Evolutionary conservation across 2,329 filamentous ascomycete species (phyloP).

Genomic region (Blastomyces parvus): DNA sequence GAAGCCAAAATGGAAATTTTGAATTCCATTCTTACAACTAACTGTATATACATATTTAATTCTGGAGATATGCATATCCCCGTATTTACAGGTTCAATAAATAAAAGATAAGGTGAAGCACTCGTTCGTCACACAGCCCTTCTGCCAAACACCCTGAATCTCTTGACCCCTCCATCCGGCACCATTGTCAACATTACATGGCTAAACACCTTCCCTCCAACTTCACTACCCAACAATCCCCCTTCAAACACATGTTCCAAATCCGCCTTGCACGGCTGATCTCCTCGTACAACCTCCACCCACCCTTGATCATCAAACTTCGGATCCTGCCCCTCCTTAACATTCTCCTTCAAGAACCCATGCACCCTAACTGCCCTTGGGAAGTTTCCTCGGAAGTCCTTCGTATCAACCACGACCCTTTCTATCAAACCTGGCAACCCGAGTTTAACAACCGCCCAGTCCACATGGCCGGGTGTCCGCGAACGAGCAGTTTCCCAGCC

Average conservation of each 20-base stretch:
- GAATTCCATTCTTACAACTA: neutral
- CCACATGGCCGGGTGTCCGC: constrained; percentile 31
- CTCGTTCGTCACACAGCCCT: constrained; percentile 24
- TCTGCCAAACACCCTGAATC: constrained; percentile 66
- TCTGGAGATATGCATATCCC: neutral
- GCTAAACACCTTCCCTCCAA: constrained; percentile 64
- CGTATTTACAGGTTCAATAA: neutral
- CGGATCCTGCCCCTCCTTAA: constrained; percentile 22
- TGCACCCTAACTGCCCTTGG: constrained; percentile 34
- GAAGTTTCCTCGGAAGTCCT: constrained; percentile 39
- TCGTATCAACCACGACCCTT: constrained; percentile 36
- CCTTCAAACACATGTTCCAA: constrained; percentile 34
- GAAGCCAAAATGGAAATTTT: neutral
- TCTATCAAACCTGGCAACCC: constrained; percentile 32
- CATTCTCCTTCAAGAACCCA: constrained; percentile 17
- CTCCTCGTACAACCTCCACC: constrained; percentile 30
- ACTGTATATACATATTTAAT: neutral
- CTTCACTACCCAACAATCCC: constrained; percentile 31
- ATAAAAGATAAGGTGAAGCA: no score
- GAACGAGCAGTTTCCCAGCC: constrained; percentile 38
- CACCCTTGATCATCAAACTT: constrained; percentile 28
- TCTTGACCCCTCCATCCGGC: constrained; percentile 86
- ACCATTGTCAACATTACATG: constrained; percentile 89
- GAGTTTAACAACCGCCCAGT: constrained; percentile 35
- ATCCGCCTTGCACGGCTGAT: constrained; percentile 32